phyloP scores from a whole-genome alignment of 306 rosid species.

The Casuarina glauca region DNA sequence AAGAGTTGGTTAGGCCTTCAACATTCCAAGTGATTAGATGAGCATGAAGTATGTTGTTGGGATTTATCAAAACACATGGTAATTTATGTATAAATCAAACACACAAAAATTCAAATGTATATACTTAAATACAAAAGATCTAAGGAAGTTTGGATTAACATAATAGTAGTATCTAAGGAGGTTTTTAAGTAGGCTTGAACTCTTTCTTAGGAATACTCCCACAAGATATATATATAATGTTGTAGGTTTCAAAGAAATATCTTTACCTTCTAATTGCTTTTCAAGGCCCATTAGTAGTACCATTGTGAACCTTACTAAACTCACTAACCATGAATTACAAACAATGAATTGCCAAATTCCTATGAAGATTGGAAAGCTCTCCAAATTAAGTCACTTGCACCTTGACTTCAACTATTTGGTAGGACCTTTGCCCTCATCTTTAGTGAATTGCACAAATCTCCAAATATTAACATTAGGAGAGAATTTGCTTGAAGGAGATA shows the following conservation, averaged over 20 bases:
- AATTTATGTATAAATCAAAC: too few relatives aligned
- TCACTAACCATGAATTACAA: neutral
- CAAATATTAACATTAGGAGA: neutral
- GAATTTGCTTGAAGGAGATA: conserved; percentile 1
- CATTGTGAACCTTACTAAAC: neutral
- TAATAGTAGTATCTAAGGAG: neutral
- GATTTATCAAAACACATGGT: too few relatives aligned
- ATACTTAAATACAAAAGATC: too few relatives aligned
- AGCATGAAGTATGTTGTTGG: too few relatives aligned
- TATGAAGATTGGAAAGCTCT: neutral
- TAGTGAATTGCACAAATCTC: conserved; percentile 6
- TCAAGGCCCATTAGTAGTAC: neutral
- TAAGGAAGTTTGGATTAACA: too few relatives aligned
- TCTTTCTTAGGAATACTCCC: neutral
- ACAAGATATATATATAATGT: neutral
- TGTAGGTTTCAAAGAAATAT: neutral
- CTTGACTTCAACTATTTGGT: neutral
- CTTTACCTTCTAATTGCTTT: neutral
- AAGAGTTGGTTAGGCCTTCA: too few relatives aligned
- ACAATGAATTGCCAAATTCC: neutral
- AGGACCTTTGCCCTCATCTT: neutral
- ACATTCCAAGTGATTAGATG: too few relatives aligned
- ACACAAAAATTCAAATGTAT: too few relatives aligned
- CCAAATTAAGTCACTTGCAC: neutral
- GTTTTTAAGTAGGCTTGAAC: too few relatives aligned